Base-by-base conservation (phyloP, 73 alveolate genomes). In the Durusdinium trenchii region DNA sequence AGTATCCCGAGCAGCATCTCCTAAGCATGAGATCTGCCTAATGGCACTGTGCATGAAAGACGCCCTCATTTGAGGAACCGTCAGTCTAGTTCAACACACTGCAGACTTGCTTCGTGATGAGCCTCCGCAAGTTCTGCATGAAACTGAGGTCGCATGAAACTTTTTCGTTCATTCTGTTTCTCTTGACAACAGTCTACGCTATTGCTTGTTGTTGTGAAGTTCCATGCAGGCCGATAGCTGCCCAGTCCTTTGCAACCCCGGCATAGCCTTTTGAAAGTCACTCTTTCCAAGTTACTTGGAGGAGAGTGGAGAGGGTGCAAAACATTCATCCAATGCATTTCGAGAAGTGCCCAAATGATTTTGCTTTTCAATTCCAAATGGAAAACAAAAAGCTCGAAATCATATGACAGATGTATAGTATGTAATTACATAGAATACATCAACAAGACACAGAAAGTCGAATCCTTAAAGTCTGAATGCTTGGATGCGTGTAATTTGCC, bases 211-310 rank as follows among this genome's bases (percentile, higher is more conserved):
- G 30, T 23, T 32, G 30, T 60, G 20, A 78, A 78, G 89, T 78
- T 78, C 46, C 89, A 26, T 78, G 89, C 89, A 78, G 89, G n/a
- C 46, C 89, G 89, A 61, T 78, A 78, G 89, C 89, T 78, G 89
- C 89, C 89, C 89, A 78, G 89, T 78, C 89, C 89, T 45, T 61
- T 78, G 89, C 89, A 61, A 57, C 89, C 89, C 89, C 89, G 43
- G 89, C 62, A 57, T 45, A 45, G 18, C 62, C 89, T 61, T 78
- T 78, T 78, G 43, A 61, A 78, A 78, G 46, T 78, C 89, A 61
- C 89, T 78, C 46, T 78, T 78, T 78, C 89, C 89, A 46, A 78
- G 60, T 45, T 45, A 78, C 89, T 78, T 78, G 89, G 89, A n/a
- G n/a, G n/a, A 78, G 62, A 78, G 62, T 45, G 89, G 20, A 61